These are phyloP conservation scores for Aristolochia californica DNA, from an alignment of 164 flowering plant species.

Conservation along the genomic window DNA sequence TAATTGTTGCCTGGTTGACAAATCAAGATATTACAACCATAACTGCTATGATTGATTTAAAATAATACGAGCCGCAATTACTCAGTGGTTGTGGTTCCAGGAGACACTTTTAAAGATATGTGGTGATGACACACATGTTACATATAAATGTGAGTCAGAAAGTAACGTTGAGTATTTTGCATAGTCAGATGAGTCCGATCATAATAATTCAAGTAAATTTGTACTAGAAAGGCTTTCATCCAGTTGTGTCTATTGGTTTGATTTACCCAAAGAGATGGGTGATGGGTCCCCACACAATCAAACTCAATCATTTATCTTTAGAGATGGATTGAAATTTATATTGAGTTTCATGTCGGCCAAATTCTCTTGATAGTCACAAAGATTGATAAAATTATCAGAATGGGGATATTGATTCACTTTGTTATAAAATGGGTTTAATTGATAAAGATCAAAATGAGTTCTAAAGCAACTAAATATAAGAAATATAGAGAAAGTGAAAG, in stretches of 20 bases:
- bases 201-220: constrained; percentile 17
- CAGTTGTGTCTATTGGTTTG: too few relatives aligned
- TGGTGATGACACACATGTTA: constrained; percentile 11
- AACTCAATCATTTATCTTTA: constrained; percentile 22
- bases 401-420: too few relatives aligned
- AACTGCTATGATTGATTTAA: constrained; percentile 75
- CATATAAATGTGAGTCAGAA: constrained; percentile 22
- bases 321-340: not conserved
- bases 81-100: constrained; percentile 59
- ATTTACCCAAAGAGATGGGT: too few relatives aligned
- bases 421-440: too few relatives aligned
- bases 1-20: constrained; percentile 77
- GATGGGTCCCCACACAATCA: too few relatives aligned
- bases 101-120: constrained; percentile 21
- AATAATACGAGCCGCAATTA: constrained; percentile 53
- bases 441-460: too few relatives aligned
- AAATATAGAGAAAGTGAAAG: constrained; percentile 23
- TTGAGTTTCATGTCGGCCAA: not conserved
- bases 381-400: too few relatives aligned
- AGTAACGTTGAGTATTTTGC: constrained; percentile 24
- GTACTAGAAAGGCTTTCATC: constrained; percentile 59
- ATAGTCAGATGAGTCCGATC: constrained; percentile 13
- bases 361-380: too few relatives aligned
- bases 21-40: constrained; percentile 83
- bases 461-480: not conserved